Percentiles rank a stretch among this genome's conserved stretches.
These are phyloP conservation scores for Mucor ambiguus DNA, from an alignment of 371 early-diverging fungal genomes.

Conservation along the genomic window DNA sequence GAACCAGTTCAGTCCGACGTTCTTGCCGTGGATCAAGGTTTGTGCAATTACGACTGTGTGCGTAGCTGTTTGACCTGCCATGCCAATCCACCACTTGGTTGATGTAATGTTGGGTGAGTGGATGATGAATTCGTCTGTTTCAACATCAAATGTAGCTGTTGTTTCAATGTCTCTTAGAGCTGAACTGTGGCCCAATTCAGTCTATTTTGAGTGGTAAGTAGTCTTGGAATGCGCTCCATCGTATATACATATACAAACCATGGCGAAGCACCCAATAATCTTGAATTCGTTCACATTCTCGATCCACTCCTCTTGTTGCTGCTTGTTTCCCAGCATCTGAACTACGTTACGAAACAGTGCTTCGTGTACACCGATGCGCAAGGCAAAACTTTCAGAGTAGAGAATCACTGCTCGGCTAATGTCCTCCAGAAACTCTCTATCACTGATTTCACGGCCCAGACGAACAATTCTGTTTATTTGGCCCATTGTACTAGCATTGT, in stretches of 20 bases:
- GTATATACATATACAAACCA: conserved; percentile 44
- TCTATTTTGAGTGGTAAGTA: conserved; percentile 31
- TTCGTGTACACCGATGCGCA: conserved; percentile 67
- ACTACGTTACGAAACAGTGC: conserved; percentile 60
- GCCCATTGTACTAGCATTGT: conserved; percentile 50
- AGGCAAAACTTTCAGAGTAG: conserved; percentile 64
- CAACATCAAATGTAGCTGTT: conserved; percentile 80
- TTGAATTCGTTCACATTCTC: conserved; percentile 53
- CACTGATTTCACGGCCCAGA: conserved; percentile 17
- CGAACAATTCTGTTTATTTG: conserved; percentile 55
- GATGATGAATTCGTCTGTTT: conserved; percentile 79
- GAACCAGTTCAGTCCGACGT: conserved; percentile 81
- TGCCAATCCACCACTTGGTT: conserved; percentile 96
- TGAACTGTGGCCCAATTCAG: conserved; percentile 77
- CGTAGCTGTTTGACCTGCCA: conserved; percentile 81
- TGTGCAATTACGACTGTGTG: conserved; percentile 69
- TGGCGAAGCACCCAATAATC: conserved; percentile 71
- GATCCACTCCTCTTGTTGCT: conserved; percentile 60
- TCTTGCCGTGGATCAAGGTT: conserved; percentile 69
- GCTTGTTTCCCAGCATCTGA: conserved; percentile 59
- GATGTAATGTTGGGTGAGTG: conserved; percentile 85
- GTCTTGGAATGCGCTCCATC: neutral
- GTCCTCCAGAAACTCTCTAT: conserved; percentile 17
- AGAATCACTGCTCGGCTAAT: conserved; percentile 27
- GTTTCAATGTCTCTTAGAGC: conserved; percentile 91